These are phyloP conservation scores for Aeminium ludgeri DNA, from an alignment of 495 filamentous ascomycete genomes.

Conservation along the genomic window DNA sequence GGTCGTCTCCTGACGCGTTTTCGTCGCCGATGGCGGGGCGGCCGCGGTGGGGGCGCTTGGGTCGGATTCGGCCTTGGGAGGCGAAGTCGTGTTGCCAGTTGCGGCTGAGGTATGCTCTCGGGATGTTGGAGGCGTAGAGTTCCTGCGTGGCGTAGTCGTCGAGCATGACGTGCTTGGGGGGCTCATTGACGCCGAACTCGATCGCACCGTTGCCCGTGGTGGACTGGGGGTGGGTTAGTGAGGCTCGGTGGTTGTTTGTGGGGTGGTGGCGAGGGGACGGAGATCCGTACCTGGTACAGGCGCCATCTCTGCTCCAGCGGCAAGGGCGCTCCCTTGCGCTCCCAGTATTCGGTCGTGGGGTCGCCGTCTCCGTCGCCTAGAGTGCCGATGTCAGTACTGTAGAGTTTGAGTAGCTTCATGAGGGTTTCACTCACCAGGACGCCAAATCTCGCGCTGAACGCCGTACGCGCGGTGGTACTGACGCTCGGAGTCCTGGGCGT, in stretches of 20 bases:
- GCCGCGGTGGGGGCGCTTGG: conserved; percentile 18
- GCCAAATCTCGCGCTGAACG: conserved; percentile 9
- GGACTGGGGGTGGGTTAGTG: conserved; percentile 12
- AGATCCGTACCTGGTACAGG: conserved; percentile 10
- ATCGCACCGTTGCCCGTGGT: conserved; percentile 6
- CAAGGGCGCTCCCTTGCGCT: background rate
- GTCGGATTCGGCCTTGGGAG: conserved; percentile 13
- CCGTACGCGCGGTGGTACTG: conserved; percentile 1
- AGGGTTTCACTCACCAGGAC: conserved; percentile 2
- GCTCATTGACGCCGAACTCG: conserved; percentile 13
- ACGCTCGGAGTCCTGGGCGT: conserved; percentile 3
- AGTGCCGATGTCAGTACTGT: background rate
- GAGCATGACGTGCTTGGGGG: conserved; percentile 20
- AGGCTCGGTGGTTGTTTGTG: conserved; percentile 15
- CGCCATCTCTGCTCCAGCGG: conserved; percentile 11
- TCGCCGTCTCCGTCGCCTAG: conserved; percentile 11
- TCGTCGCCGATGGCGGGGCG: conserved; percentile 7
- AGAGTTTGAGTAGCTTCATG: background rate
- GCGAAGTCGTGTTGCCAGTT: conserved; percentile 21
- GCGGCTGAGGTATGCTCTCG: background rate
- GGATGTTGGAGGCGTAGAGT: conserved; percentile 12
- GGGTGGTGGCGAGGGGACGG: background rate
- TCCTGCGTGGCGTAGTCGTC: conserved; percentile 19
- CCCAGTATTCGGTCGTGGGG: conserved; percentile 6
- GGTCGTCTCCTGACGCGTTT: background rate